Conservation (phyloP, 495 filamentous ascomycete genomes). For the Lepidopterella palustris region DNA sequence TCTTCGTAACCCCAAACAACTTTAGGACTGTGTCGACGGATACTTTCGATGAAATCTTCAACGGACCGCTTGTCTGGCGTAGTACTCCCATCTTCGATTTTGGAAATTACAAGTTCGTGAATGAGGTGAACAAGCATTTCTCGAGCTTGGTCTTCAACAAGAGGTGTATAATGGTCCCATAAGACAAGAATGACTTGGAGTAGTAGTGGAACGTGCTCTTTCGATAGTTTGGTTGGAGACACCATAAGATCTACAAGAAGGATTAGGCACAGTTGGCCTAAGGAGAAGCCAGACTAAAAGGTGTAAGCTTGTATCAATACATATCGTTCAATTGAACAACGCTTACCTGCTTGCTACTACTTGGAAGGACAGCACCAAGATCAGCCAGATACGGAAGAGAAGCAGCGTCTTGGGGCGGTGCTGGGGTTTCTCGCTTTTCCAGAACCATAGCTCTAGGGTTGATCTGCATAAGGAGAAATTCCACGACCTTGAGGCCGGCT, state of each 20-base stretch:
- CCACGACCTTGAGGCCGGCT: slow-evolving; percentile 85
- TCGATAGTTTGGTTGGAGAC: slow-evolving; percentile 69
- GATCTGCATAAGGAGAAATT: slow-evolving; percentile 86
- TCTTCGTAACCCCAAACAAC: slow-evolving; percentile 95
- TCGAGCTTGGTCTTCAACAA: slow-evolving; percentile 91
- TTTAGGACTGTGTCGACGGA: slow-evolving; percentile 74
- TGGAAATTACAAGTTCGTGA: slow-evolving; percentile 90
- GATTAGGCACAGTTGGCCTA: slow-evolving; percentile 89
- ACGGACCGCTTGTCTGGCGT: slow-evolving; percentile 62
- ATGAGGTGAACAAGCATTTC: slow-evolving; percentile 98
- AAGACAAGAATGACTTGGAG: slow-evolving; percentile 87
- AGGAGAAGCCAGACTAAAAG: slow-evolving; percentile 62
- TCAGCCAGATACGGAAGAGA: slow-evolving; percentile 85
- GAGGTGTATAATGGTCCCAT: slow-evolving; percentile 93
- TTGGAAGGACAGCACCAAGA: slow-evolving; percentile 67
- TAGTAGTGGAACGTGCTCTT: slow-evolving; percentile 73
- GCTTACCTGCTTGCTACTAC: slow-evolving; percentile 75
- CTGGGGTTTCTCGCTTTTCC: slow-evolving; percentile 67
- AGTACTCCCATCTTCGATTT: slow-evolving; percentile 67
- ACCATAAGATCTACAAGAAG: slow-evolving; percentile 95
- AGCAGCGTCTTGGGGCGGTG: slow-evolving; percentile 65
- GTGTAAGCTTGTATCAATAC: slow-evolving; percentile 20
- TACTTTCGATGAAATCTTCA: slow-evolving; percentile 83
- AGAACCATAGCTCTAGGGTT: slow-evolving; percentile 85
- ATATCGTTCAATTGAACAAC: neutral